Conservation (phyloP, 805 yeast genomes). For the Candida succiphila region DNA sequence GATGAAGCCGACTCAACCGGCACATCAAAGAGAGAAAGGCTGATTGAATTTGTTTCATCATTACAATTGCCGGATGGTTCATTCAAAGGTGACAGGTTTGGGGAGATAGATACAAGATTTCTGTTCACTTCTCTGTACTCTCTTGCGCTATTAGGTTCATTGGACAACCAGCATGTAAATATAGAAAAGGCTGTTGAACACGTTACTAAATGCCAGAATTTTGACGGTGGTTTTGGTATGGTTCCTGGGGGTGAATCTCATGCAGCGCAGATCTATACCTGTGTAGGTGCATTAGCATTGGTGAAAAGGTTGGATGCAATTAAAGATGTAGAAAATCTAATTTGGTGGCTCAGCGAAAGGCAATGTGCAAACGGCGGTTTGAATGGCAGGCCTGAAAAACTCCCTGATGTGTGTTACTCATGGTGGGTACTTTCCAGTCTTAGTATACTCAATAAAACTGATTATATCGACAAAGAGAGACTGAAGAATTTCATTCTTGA, state of each 20-base stretch:
- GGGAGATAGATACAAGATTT: constrained; percentile 90
- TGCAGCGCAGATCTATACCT: constrained; percentile 84
- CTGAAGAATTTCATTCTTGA: constrained; percentile 57
- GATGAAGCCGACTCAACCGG: constrained; percentile 6
- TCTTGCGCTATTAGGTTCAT: constrained; percentile 55
- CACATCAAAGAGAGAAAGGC: constrained; percentile 17
- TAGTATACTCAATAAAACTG: constrained; percentile 50
- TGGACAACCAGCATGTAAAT: constrained; percentile 38
- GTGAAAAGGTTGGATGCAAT: constrained; percentile 43
- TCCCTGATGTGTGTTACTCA: constrained; percentile 95
- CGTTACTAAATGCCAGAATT: constrained; percentile 66
- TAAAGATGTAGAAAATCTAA: constrained; percentile 35
- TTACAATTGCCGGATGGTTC: constrained; percentile 59
- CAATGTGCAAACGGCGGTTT: constrained; percentile 85
- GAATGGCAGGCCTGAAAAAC: constrained; percentile 92
- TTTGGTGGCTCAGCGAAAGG: constrained; percentile 88
- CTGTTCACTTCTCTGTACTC: constrained; percentile 74
- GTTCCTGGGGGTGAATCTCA: constrained; percentile 94
- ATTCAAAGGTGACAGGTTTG: constrained; percentile 83
- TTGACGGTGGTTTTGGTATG: constrained; percentile 94
- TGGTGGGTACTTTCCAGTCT: constrained; percentile 93
- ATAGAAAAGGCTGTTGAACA: constrained; percentile 55
- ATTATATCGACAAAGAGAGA: constrained; percentile 68
- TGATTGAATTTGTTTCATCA: constrained; percentile 26
- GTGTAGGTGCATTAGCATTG: constrained; percentile 73